Evolutionary conservation across 306 rosid species (phyloP).

Genomic region (Lathyrus tuberosus): DNA sequence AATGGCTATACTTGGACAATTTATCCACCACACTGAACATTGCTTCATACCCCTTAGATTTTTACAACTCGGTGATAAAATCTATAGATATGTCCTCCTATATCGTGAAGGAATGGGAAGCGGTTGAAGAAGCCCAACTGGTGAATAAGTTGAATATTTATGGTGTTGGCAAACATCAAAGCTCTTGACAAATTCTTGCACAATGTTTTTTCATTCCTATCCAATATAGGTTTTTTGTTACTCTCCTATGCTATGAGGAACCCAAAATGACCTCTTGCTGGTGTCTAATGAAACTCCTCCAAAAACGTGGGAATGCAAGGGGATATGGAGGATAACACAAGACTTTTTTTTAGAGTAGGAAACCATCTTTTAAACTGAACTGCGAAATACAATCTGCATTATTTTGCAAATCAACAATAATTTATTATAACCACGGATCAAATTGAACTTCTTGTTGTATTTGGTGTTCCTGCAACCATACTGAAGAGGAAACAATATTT

Average conservation of each 20-base stretch:
- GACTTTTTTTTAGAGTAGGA: too few species aligned
- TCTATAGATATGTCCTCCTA: neutral
- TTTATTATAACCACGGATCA: too few species aligned
- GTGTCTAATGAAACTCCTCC: neutral
- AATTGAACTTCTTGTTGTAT: too few species aligned
- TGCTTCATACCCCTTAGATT: neutral
- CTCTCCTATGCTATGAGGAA: neutral
- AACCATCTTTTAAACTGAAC: neutral
- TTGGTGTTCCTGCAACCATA: too few species aligned
- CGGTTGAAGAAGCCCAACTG: neutral
- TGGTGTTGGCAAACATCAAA: neutral
- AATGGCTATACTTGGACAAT: neutral
- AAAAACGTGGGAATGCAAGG: neutral
- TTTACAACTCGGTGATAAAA: neutral
- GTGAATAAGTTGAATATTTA: neutral
- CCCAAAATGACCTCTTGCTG: neutral
- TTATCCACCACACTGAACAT: neutral
- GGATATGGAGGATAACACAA: neutral
- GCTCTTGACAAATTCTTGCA: neutral
- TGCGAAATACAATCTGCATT: too few species aligned
- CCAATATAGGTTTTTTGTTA: neutral
- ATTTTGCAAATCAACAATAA: too few species aligned
- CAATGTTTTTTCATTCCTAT: neutral
- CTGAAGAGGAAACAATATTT: too few species aligned
- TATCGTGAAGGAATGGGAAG: neutral